A percentile compares a stretch with the other conserved stretches of the same genome.
phyloP scores from a whole-genome alignment of 495 filamentous ascomycete genomes.

The Tuber borchii region DNA sequence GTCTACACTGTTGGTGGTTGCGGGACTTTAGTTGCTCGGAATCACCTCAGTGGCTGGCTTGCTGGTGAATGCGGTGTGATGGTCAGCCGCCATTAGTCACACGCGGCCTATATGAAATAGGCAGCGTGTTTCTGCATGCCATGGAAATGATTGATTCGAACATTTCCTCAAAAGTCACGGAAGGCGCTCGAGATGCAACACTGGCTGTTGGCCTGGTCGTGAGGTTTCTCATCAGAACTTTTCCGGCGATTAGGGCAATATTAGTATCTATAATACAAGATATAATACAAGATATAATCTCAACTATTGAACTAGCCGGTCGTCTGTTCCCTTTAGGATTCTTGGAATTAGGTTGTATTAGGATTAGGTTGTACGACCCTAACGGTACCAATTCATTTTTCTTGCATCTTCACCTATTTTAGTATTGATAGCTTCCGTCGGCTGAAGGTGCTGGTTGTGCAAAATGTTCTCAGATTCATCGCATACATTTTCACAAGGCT shows the following conservation, averaged over 20 bases:
- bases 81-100: slow-evolving; percentile 10
- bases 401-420: not conserved
- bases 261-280: not conserved
- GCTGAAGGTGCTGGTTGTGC: not conserved
- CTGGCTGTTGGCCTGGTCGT: not conserved
- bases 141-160: slow-evolving; percentile 83
- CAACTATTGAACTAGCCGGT: not conserved
- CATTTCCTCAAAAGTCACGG: slow-evolving; percentile 27
- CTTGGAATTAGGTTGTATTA: not conserved
- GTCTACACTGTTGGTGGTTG: not conserved
- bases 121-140: slow-evolving; percentile 61
- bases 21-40: slow-evolving; percentile 22
- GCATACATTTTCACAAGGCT: not conserved
- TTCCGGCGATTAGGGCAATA: not conserved
- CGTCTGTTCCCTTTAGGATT: not conserved
- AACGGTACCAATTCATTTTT: not conserved
- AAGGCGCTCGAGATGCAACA: not conserved
- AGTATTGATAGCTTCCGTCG: not conserved
- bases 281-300: not conserved
- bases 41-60: slow-evolving; percentile 16
- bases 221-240: not conserved
- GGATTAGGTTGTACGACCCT: not conserved
- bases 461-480: not conserved
- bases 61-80: slow-evolving; percentile 11
- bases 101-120: not conserved